Evolutionary conservation across 345 rosid genomes (phyloP).

Genomic region (Melaleuca quinquenervia): DNA sequence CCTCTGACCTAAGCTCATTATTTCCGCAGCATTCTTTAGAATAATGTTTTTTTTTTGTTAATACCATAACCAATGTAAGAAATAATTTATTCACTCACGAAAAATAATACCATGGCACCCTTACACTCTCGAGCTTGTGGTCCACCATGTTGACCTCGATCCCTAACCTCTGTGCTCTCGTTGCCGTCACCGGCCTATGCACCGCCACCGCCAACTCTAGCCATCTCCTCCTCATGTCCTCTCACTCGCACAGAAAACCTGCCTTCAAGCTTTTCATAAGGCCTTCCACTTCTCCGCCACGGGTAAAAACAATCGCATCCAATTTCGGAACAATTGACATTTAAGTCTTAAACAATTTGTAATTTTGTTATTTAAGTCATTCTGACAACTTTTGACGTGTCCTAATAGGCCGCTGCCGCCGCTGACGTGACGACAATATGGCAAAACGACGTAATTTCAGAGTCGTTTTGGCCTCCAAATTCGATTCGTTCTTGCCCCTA

Average conservation of each 20-base stretch:
- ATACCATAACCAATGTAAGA: not conserved
- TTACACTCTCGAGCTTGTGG: conserved; percentile 19
- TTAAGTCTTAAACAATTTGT: too few species aligned
- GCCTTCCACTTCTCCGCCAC: conserved; percentile 46
- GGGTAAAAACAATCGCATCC: conserved; percentile 35
- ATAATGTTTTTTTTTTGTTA: too few species aligned
- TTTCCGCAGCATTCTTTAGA: not conserved
- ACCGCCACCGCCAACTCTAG: not conserved
- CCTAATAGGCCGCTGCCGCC: too few species aligned
- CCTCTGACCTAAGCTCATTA: not conserved
- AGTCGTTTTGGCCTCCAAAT: too few species aligned
- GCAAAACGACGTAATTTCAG: too few species aligned
- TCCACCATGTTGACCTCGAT: conserved; percentile 34
- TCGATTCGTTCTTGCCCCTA: too few species aligned
- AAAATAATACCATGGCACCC: conserved; percentile 33
- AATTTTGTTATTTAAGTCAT: too few species aligned
- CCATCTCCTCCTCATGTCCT: conserved; percentile 18
- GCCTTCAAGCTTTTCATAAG: conserved; percentile 31
- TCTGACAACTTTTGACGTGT: too few species aligned
- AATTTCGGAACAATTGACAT: too few species aligned
- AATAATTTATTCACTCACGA: not conserved
- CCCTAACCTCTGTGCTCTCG: conserved; percentile 5
- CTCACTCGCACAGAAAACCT: conserved; percentile 33
- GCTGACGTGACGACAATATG: too few species aligned
- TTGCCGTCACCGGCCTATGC: conserved; percentile 28